phyloP scores from a whole-genome alignment of 495 filamentous ascomycete genomes.

The Polyplosphaeria fusca region DNA sequence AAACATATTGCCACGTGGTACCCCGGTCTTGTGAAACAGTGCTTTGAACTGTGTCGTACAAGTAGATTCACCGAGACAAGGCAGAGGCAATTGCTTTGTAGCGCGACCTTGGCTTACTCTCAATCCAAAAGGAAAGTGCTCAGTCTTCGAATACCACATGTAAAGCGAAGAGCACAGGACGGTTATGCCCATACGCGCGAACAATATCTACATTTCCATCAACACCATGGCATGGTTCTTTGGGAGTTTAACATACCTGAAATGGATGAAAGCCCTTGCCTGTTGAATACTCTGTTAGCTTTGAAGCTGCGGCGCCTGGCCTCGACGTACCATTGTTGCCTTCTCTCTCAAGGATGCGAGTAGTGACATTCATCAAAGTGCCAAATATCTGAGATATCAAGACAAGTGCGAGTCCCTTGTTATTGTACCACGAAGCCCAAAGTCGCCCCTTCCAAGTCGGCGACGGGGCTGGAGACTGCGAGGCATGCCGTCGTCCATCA shows the following conservation, averaged over 20 bases:
- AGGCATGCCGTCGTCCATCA: constrained; percentile 17
- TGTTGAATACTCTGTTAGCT: not conserved
- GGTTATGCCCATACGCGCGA: constrained; percentile 80
- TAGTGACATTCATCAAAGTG: constrained; percentile 81
- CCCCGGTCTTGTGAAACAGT: too few relatives aligned
- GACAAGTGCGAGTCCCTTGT: constrained; percentile 73
- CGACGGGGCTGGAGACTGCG: constrained; percentile 30
- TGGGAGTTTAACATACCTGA: constrained; percentile 51
- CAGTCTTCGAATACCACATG: constrained; percentile 68
- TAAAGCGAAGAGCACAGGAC: constrained; percentile 63
- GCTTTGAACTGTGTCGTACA: too few relatives aligned
- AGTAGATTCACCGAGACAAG: too few relatives aligned
- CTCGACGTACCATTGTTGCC: constrained; percentile 47
- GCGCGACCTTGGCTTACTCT: too few relatives aligned
- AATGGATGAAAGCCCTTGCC: constrained; percentile 74
- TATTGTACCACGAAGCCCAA: constrained; percentile 45
- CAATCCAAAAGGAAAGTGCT: constrained; percentile 68
- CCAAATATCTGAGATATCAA: constrained; percentile 78
- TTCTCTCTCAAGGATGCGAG: constrained; percentile 72
- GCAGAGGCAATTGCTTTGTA: too few relatives aligned
- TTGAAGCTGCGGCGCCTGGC: not conserved
- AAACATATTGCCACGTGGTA: too few relatives aligned
- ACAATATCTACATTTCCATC: constrained; percentile 60
- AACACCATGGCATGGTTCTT: not conserved
- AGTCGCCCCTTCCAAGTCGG: constrained; percentile 31